phyloP scores from a whole-genome alignment of 2,329 filamentous ascomycete genomes.

The Lachnellula arida region DNA sequence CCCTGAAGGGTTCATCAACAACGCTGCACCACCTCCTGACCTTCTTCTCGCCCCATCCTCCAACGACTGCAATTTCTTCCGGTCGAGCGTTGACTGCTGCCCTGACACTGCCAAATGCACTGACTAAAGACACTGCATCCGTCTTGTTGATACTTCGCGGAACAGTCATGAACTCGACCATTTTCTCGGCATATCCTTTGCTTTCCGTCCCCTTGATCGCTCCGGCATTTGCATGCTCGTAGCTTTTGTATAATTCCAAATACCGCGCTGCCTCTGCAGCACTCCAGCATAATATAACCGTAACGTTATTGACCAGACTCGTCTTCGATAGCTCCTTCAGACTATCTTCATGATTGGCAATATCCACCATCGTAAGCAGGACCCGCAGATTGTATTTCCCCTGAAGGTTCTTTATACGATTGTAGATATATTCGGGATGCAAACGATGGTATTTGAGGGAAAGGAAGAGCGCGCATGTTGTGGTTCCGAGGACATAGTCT shows the following conservation, averaged over 20 bases:
- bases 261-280: conserved; percentile 91
- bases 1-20: conserved; percentile 80
- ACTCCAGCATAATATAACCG: conserved; percentile 89
- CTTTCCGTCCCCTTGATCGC: conserved; percentile 84
- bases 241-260: conserved; percentile 90
- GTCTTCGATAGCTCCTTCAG: conserved; percentile 90
- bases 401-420: conserved; percentile 77
- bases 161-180: conserved; percentile 89
- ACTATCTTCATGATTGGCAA: conserved; percentile 86
- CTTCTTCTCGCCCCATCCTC: conserved; percentile 94
- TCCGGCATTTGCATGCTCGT: conserved; percentile 74
- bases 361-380: conserved; percentile 88
- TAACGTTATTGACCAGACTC: conserved; percentile 86
- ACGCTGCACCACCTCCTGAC: conserved; percentile 79
- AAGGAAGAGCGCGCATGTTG: conserved; percentile 87
- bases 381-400: conserved; percentile 85
- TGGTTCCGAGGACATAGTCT: conserved; percentile 83
- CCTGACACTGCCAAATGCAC: conserved; percentile 84
- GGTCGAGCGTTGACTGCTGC: conserved; percentile 83
- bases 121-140: conserved; percentile 84
- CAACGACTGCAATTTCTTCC: conserved; percentile 79
- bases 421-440: conserved; percentile 97
- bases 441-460: conserved; percentile 96
- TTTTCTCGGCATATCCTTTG: conserved; percentile 75
- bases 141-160: conserved; percentile 91